Conservation (phyloP, 495 filamentous ascomycete species). For the Astrothelium macrocarpum region DNA sequence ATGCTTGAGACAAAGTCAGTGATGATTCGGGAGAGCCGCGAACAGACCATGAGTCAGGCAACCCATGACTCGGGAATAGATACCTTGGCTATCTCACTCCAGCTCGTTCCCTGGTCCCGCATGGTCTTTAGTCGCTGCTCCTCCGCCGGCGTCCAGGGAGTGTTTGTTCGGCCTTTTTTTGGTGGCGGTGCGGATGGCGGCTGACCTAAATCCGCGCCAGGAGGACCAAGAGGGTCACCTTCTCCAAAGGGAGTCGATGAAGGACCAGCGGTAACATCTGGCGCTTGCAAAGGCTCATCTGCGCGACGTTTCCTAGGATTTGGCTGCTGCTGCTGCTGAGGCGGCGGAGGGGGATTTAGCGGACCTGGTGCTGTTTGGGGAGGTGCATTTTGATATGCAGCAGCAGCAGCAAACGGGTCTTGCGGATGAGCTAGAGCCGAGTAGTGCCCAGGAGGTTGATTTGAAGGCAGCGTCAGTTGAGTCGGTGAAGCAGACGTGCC, state of each 20-base stretch:
- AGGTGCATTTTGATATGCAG: background rate
- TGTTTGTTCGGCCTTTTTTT: constrained; percentile 94
- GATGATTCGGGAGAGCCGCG: background rate
- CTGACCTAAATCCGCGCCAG: background rate
- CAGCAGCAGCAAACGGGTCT: background rate
- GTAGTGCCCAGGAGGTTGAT: constrained; percentile 10
- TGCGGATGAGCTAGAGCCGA: background rate
- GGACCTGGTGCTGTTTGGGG: constrained; percentile 9
- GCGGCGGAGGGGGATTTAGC: constrained; percentile 7
- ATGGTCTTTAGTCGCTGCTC: constrained; percentile 86
- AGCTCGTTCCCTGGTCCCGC: constrained; percentile 86
- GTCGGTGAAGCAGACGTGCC: constrained; percentile 20
- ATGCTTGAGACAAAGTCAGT: constrained; percentile 44
- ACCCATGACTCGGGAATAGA: background rate
- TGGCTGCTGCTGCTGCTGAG: constrained; percentile 13
- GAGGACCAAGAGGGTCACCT: background rate
- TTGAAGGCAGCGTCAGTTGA: constrained; percentile 21
- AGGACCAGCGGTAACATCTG: background rate
- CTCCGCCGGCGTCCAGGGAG: constrained; percentile 92
- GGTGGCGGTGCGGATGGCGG: constrained; percentile 15
- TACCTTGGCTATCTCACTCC: constrained; percentile 97
- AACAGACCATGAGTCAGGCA: background rate
- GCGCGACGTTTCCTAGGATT: constrained; percentile 21
- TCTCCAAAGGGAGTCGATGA: background rate
- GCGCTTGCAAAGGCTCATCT: constrained; percentile 14